Percentiles rank a stretch among this genome's conserved stretches.
Evolutionary conservation across 2,329 filamentous ascomycete genomes (phyloP).

Genomic region (Hypocrella siamensis): DNA sequence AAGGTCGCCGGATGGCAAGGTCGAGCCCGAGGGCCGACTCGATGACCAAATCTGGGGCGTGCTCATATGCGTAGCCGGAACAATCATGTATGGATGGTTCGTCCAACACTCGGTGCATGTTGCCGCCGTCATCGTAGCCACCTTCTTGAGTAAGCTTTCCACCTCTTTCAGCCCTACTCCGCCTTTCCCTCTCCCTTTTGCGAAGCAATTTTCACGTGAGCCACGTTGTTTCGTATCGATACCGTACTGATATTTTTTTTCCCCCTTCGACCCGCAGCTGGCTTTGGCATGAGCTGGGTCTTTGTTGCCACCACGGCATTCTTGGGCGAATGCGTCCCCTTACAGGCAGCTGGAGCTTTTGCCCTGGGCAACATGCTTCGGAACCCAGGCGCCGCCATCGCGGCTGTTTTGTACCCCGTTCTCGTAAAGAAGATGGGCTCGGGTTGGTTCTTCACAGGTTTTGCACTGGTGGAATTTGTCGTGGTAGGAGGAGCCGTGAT

Average conservation of each 20-base stretch:
- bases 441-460: constrained; percentile 23
- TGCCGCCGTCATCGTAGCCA: constrained; percentile 12
- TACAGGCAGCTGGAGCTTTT: constrained; percentile 22
- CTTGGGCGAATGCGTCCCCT: constrained; percentile 21
- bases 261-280: constrained; percentile 8
- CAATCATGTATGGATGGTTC: constrained; percentile 25
- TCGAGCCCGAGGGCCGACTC: constrained; percentile 21
- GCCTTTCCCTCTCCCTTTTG: background rate
- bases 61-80: constrained; percentile 18
- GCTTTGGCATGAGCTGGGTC: constrained; percentile 23
- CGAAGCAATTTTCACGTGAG: background rate
- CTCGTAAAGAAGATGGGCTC: constrained; percentile 18
- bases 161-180: background rate
- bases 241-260: constrained; percentile 3
- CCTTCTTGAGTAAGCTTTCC: constrained; percentile 12
- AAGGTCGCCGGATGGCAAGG: constrained; percentile 5
- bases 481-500: constrained; percentile 10
- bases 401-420: constrained; percentile 17
- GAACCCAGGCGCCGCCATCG: constrained; percentile 22
- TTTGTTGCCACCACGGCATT: constrained; percentile 25
- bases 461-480: constrained; percentile 16
- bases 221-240: background rate
- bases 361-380: constrained; percentile 23
- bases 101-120: constrained; percentile 13
- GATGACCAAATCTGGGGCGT: constrained; percentile 22